Evolutionary conservation across 768 basidiomycete genomes (phyloP), one percentile per base, ranked within the genome.

Genomic region (Leccinum sublutescens): DNA sequence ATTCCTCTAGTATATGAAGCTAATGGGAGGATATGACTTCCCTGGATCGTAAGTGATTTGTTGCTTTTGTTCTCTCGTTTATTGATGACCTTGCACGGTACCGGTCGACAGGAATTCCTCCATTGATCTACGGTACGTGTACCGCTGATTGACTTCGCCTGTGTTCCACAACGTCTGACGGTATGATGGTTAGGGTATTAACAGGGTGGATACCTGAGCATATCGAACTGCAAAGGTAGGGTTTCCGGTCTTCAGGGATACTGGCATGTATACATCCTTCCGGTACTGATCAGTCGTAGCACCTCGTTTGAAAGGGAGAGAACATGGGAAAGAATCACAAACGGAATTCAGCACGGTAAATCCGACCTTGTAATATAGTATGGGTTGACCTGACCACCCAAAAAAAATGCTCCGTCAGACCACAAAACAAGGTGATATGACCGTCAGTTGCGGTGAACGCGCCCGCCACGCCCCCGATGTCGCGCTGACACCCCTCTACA

Each of bases 161-260:
- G 21, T 8, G 6, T 25, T 29, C 43, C 50, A 47, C 53, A n/a
- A n/a, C 23, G 23, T 61, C 11, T 59, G 59, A 54, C 14, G 11
- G 5, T 51, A n/a, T 25, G 4, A 10, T 47, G 45, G 15, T 57
- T 17, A 62, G 91, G 90, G 78, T 82, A 2, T 77, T 95, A 36
- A 84, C 85, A 8, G 91, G 92, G 2, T 98, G 94, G 95, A 91
- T 97, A 64, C 94, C 93, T 0, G 95, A 97, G 65, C 82, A 89
- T 61, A 68, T 94, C 7, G 83, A 85, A 54, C 75, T 88, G 48
- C 84, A 79, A 70, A 83, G 86, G 91, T 89, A 47, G 9, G 65
- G 5, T 53, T 47, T 5, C 11, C n/a, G 1, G 5, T 51, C 12
- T 19, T 36, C 36, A 15, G 5, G 23, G 19, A 21, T 54, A 58